Conservation (phyloP, 306 rosid species). For the Albizia julibrissin region DNA sequence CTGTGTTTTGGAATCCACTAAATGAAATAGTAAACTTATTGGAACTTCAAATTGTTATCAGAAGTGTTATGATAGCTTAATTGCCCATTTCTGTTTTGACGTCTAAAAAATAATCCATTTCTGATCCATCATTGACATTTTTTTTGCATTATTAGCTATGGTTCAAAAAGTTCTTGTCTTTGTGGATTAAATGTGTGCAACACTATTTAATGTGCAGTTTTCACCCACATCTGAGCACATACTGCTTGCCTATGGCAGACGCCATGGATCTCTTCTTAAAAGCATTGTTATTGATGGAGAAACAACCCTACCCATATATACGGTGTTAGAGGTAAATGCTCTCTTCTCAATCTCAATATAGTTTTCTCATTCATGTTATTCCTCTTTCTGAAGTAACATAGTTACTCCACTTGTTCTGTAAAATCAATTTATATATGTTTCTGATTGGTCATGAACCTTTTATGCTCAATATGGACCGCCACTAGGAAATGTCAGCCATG, state of each 20-base stretch:
- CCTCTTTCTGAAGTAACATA: constrained; percentile 11
- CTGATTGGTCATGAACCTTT: constrained; percentile 17
- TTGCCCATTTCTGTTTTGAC: not conserved
- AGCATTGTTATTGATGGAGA: constrained; percentile 93
- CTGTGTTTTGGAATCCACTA: not conserved
- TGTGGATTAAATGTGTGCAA: constrained; percentile 32
- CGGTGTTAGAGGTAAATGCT: constrained; percentile 86
- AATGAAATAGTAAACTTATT: not conserved
- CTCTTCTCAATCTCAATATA: constrained; percentile 5
- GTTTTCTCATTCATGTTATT: constrained; percentile 23
- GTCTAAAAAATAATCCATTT: not conserved
- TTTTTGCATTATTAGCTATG: constrained; percentile 8
- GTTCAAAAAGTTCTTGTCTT: not conserved
- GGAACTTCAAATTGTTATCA: not conserved
- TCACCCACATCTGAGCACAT: constrained; percentile 65
- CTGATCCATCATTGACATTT: not conserved
- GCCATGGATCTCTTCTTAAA: constrained; percentile 62
- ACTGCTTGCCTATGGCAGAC: constrained; percentile 70
- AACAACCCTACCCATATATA: constrained; percentile 89
- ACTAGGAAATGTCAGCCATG: constrained; percentile 3
- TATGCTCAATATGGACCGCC: constrained; percentile 16
- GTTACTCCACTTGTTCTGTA: not conserved
- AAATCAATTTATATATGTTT: constrained; percentile 17
- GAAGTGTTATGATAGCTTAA: not conserved
- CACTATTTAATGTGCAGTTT: constrained; percentile 45